phyloP scores from a whole-genome alignment of 305 asterid species.

The Solanum hybrid region DNA sequence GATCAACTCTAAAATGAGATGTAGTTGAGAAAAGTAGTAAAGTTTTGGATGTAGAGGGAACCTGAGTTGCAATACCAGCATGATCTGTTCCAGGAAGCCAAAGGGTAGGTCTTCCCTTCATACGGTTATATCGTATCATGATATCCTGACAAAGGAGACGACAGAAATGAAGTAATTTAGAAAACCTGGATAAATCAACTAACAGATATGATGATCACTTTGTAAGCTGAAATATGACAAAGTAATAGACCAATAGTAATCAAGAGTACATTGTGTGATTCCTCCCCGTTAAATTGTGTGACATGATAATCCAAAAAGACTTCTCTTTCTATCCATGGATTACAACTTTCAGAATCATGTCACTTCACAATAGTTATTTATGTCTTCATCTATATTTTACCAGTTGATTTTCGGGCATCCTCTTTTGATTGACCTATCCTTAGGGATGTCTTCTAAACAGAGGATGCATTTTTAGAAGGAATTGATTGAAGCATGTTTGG shows the following conservation, averaged over 20 bases:
- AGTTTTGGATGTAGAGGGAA: constrained; percentile 20
- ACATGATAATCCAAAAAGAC: neutral
- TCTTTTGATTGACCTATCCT: neutral
- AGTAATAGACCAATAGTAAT: neutral
- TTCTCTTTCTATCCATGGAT: neutral
- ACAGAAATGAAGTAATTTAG: neutral
- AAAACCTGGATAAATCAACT: neutral
- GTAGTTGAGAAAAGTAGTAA: neutral
- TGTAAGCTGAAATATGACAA: neutral
- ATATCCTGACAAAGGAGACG: constrained; percentile 53
- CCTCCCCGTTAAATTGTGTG: neutral
- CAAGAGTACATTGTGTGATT: neutral
- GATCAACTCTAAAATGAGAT: constrained; percentile 1
- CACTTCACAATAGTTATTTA: neutral
- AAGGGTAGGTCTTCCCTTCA: constrained; percentile 92
- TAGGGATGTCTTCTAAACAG: neutral
- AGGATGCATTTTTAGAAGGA: neutral
- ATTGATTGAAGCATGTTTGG: neutral
- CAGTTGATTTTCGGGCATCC: neutral
- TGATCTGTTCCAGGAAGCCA: constrained; percentile 99
- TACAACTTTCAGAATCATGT: neutral
- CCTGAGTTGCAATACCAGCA: constrained; percentile 99
- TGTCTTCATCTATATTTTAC: neutral
- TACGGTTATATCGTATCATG: constrained; percentile 87
- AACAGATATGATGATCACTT: neutral